phyloP scores from a whole-genome alignment of 169 alveolate genomes.

The Miamiensis avidus region DNA sequence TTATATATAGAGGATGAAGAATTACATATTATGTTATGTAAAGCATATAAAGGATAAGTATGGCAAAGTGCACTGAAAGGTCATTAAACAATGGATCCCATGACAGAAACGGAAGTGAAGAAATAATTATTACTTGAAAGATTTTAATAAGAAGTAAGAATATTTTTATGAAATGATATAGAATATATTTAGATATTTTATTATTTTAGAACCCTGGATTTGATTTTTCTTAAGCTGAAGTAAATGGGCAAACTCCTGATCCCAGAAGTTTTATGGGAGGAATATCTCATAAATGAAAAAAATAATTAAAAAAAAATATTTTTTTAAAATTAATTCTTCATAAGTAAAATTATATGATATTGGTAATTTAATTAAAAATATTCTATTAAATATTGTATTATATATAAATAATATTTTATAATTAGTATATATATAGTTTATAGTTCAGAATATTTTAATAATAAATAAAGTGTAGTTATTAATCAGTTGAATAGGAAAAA shows the following conservation, averaged over 20 bases:
- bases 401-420: too few species aligned
- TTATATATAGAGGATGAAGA: slow-evolving; percentile 67
- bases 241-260: slow-evolving; percentile 84
- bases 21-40: slow-evolving; percentile 52
- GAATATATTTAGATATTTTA: neutral
- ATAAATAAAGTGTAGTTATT: too few species aligned
- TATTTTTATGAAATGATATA: neutral
- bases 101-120: slow-evolving; percentile 51
- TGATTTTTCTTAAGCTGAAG: slow-evolving; percentile 80
- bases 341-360: too few species aligned
- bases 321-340: too few species aligned
- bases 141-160: slow-evolving; percentile 54
- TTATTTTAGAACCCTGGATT: slow-evolving; percentile 61
- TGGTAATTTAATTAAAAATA: too few species aligned
- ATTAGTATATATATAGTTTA: too few species aligned
- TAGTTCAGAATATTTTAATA: too few species aligned
- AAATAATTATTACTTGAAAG: slow-evolving; percentile 62
- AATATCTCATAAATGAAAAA: slow-evolving; percentile 62
- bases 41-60: slow-evolving; percentile 60
- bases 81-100: slow-evolving; percentile 55
- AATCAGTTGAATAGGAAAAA: too few species aligned
- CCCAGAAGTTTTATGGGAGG: slow-evolving; percentile 86
- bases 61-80: slow-evolving; percentile 66
- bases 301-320: neutral
- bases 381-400: too few species aligned